Base-by-base conservation (phyloP, 1,284 basidiomycete genomes). In the Ganoderma sp. region DNA sequence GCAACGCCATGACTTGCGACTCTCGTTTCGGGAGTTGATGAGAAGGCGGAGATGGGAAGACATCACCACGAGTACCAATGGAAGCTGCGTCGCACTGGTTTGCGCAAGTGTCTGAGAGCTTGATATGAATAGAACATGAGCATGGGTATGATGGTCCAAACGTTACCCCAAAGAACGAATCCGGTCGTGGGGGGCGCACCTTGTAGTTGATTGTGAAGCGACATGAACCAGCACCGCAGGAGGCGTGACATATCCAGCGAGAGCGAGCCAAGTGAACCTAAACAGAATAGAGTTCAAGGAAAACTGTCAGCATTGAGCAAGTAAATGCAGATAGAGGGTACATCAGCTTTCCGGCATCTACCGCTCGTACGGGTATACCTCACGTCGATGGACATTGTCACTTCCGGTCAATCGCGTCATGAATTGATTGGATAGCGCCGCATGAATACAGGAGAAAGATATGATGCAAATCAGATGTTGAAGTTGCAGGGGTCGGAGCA, bases 101-200 rank as follows among this genome's bases (percentile, higher is more conserved):
- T 50, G 67, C 59, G 61, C 65, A 66, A 59, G 65, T 32, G n/a
- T 7, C 60, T 45, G 45, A 28, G 43, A 62, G 41, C 28, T 22
- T 65, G 60, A 67, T 72, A 72, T 68, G 67, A 69, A 72, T 70
- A 72, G 68, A 41, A n/a, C 39, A 52, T 34, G 68, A 41, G 15
- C 39, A 52, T 34, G 63, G 52, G 25, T 22, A 42, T 25, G 58
- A 61, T 56, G 9, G 62, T 56, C 43, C 45, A 42, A 52, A 37
- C 6, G 61, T n/a, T 60, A 15, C 58, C 58, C 58, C 58, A 43
- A 52, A 61, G 56, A 67, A 67, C 42, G 66, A 41, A 37, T 37
- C 34, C 43, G 19, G 34, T 17, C 15, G 61, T 59, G 66, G 66
- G 22, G 54, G n/a, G n/a, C 54, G 25, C 52, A 57, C 52, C 28